Evolutionary conservation across 129 eudicot genomes (phyloP).

Genomic region (Flaveria brownii): DNA sequence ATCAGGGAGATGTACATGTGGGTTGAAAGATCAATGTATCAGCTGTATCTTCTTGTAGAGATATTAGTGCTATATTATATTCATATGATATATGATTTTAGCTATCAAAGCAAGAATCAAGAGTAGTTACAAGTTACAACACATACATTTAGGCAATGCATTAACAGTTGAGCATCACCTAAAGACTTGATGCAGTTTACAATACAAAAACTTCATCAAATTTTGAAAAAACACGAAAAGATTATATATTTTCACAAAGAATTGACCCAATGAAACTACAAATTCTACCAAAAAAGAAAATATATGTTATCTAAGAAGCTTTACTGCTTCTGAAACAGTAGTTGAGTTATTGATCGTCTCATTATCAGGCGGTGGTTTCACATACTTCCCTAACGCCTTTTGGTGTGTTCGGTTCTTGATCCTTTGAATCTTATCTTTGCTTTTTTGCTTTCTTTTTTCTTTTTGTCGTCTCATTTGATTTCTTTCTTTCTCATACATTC

Average conservation of each 20-base stretch:
- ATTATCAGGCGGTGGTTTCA: conserved; percentile 66
- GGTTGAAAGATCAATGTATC: no score
- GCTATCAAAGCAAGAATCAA: conserved; percentile 1
- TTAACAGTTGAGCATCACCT: conserved; percentile 24
- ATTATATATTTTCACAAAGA: conserved; percentile 40
- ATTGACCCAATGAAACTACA: conserved; percentile 38
- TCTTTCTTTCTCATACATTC: conserved; percentile 76
- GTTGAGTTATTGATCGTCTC: conserved; percentile 26
- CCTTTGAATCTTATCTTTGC: conserved; percentile 69
- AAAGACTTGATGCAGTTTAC: conserved; percentile 22
- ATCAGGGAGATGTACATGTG: no score
- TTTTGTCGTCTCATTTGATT: conserved; percentile 55
- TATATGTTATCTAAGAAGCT: conserved; percentile 50
- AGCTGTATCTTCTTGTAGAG: no score
- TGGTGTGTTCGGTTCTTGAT: conserved; percentile 64
- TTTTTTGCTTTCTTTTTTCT: conserved; percentile 63
- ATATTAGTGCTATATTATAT: no score
- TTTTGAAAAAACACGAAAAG: not conserved
- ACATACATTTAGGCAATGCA: conserved; percentile 24
- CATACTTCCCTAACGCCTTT: conserved; percentile 68
- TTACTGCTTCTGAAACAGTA: conserved; percentile 31
- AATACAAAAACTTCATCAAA: conserved; percentile 24
- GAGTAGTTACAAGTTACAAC: conserved; percentile 10
- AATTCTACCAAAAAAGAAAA: conserved; percentile 28
- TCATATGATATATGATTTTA: not conserved